phyloP scores from a whole-genome alignment of 129 eudicot genomes.

The Chrysanthemum lavandulifolium region DNA sequence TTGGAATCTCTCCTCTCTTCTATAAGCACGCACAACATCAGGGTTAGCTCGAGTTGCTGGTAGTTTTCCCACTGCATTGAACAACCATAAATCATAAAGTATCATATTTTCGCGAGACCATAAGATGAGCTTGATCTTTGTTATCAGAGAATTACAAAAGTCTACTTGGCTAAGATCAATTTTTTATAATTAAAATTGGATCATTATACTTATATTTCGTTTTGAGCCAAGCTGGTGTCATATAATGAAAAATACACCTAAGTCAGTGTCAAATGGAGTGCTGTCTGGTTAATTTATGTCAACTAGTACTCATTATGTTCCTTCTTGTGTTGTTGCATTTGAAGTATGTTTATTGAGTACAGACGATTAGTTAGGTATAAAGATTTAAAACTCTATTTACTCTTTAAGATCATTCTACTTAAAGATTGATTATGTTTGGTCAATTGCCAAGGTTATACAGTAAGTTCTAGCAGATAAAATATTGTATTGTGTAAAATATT shows the following conservation, averaged over 20 bases:
- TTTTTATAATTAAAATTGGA: not conserved
- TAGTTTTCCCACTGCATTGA: constrained; percentile 75
- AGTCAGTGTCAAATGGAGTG: constrained; percentile 4
- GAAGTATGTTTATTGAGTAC: constrained; percentile 4
- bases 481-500: constrained; percentile 18
- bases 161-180: not conserved
- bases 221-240: not conserved
- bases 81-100: constrained; percentile 14
- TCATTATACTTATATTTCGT: not conserved
- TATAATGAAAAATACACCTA: constrained; percentile 1
- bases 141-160: not conserved
- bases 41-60: constrained; percentile 72
- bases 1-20: constrained; percentile 60
- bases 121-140: not conserved
- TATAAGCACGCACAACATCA: constrained; percentile 64
- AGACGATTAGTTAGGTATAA: constrained; percentile 6
- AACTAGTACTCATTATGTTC: not conserved
- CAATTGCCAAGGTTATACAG: not conserved
- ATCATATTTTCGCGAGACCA: not conserved
- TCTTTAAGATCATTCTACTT: constrained; percentile 14
- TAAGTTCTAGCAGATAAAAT: not conserved
- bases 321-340: not conserved
- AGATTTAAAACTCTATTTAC: constrained; percentile 13
- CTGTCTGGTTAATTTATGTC: constrained; percentile 3
- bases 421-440: constrained; percentile 23